Percentiles rank a stretch among this genome's conserved stretches.
phyloP scores from a whole-genome alignment of 495 filamentous ascomycete genomes.

The Neurospora tetraspora region DNA sequence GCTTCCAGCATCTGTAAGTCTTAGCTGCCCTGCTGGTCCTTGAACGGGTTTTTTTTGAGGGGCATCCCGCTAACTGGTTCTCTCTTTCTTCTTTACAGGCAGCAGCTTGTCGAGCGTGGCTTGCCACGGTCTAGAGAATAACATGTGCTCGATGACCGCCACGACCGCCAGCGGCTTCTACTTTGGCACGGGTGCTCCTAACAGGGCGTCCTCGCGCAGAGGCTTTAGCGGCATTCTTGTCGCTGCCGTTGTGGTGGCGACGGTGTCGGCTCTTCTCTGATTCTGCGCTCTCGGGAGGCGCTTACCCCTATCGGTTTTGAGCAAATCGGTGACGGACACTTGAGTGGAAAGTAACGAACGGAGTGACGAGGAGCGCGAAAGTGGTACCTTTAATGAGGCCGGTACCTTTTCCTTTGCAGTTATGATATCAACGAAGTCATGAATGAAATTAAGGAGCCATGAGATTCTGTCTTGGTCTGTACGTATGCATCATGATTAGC shows the following conservation, averaged over 20 bases:
- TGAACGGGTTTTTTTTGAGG: neutral
- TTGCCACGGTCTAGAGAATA: constrained; percentile 14
- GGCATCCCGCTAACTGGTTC: neutral
- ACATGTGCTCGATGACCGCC: constrained; percentile 20
- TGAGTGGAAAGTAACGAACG: neutral
- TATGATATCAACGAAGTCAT: neutral
- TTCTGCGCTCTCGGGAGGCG: neutral
- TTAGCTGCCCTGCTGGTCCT: neutral
- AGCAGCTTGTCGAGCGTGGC: constrained; percentile 20
- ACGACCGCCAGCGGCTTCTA: constrained; percentile 16
- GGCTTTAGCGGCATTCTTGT: constrained; percentile 10
- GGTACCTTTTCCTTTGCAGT: neutral
- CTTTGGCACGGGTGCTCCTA: constrained; percentile 15
- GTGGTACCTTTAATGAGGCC: neutral
- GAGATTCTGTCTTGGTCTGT: neutral
- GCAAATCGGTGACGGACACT: neutral
- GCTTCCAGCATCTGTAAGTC: constrained; percentile 52
- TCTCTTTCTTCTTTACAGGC: constrained; percentile 4
- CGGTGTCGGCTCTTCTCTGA: neutral
- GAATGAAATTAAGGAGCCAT: neutral
- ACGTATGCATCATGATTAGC: neutral
- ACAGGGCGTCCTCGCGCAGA: constrained; percentile 16
- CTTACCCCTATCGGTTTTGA: neutral
- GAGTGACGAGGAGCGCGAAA: neutral
- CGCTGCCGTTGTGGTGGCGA: constrained; percentile 10